These are phyloP conservation scores for Pyrenula aspistea DNA, from an alignment of 495 filamentous ascomycete species.

Conservation along the genomic window DNA sequence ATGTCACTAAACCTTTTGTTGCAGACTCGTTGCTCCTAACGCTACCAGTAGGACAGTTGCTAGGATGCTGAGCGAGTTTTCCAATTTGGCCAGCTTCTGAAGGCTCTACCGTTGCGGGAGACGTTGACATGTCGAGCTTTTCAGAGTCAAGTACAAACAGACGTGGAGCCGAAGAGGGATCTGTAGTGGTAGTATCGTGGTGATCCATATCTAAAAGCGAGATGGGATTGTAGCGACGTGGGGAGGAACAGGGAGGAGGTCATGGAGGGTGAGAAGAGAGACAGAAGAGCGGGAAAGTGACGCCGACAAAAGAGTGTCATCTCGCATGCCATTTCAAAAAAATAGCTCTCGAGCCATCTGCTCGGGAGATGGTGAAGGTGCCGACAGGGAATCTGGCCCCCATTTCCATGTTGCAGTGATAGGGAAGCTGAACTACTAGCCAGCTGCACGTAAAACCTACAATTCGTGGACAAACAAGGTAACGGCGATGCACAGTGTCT, in stretches of 20 bases:
- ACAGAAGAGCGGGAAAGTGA: neutral
- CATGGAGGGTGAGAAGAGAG: too few species aligned
- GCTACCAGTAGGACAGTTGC: neutral
- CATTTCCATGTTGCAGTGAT: neutral
- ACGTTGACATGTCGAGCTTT: neutral
- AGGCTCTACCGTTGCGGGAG: neutral
- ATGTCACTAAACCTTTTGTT: slow-evolving; percentile 15
- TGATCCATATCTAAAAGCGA: neutral
- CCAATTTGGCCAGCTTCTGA: neutral
- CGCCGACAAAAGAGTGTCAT: neutral
- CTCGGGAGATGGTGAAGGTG: neutral
- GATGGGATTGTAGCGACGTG: too few species aligned
- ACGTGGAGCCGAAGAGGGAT: neutral
- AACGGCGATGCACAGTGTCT: too few species aligned
- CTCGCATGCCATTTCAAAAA: neutral
- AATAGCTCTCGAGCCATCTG: neutral
- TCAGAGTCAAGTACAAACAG: neutral
- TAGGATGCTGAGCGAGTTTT: neutral
- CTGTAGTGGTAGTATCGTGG: neutral
- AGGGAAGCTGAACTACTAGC: neutral
- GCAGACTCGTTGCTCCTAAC: neutral
- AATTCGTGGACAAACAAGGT: too few species aligned
- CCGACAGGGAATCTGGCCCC: neutral
- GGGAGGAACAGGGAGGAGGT: too few species aligned
- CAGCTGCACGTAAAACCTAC: too few species aligned